Conservation (phyloP, 441 rosid genomes). For the Euphorbia celastroides region DNA sequence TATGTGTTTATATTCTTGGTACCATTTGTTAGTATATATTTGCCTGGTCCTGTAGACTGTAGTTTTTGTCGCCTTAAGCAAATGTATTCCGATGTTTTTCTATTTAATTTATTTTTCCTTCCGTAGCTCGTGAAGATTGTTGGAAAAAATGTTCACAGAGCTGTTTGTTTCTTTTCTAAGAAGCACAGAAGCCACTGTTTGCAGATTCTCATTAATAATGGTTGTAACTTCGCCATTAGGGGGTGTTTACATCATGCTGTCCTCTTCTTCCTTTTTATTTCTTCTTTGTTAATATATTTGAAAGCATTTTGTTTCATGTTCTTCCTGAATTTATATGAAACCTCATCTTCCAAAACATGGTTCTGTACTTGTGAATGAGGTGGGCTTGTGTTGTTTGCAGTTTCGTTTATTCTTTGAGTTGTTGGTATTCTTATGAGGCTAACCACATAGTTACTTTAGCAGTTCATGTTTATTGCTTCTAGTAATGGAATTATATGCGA, state of each 20-base stretch:
- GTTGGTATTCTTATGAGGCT: not conserved
- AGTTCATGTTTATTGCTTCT: conserved; percentile 2
- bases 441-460: not conserved
- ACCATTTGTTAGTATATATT: not conserved
- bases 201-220: not conserved
- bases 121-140: conserved; percentile 1
- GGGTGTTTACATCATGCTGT: not conserved
- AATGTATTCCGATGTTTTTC: not conserved
- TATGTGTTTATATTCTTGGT: not conserved
- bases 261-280: not conserved
- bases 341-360: not conserved
- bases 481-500: not conserved
- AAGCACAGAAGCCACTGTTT: not conserved
- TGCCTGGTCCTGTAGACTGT: no score
- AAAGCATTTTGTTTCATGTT: not conserved
- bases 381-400: not conserved
- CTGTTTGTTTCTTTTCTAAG: conserved; percentile 7
- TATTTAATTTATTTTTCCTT: not conserved
- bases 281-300: not conserved
- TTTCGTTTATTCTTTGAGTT: not conserved
- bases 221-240: not conserved
- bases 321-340: not conserved
- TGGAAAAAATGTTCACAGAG: conserved; percentile 2
- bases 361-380: not conserved
- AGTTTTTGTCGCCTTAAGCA: not conserved